phyloP scores from a whole-genome alignment of 2,329 filamentous ascomycete species.

The Juglanconis juglandina region DNA sequence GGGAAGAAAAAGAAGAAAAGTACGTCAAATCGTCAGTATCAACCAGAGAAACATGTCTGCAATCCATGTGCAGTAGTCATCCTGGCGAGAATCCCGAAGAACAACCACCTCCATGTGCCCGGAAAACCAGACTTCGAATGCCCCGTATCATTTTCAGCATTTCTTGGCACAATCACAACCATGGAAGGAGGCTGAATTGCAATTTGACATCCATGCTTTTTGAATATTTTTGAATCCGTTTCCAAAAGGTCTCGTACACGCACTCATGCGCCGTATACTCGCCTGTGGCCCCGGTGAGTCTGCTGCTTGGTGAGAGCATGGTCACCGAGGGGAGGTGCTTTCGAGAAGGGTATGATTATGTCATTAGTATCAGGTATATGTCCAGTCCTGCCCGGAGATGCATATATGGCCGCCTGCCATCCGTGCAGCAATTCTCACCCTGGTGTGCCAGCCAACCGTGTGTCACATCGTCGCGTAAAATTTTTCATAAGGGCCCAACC shows the following conservation, averaged over 20 bases:
- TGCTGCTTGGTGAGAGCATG: not conserved
- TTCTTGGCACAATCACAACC: conserved; percentile 98
- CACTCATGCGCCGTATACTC: not conserved
- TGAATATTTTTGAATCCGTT: not conserved
- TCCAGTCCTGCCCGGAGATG: conserved; percentile 5
- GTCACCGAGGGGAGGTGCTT: no score
- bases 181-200: conserved; percentile 75
- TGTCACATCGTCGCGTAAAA: conserved; percentile 14
- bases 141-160: conserved; percentile 73
- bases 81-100: conserved; percentile 14
- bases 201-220: conserved; percentile 99
- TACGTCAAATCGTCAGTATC: not conserved
- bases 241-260: not conserved
- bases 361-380: conserved; percentile 17
- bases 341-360: conserved; percentile 9
- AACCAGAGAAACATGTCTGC: conserved; percentile 26
- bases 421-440: not conserved
- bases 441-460: conserved; percentile 4
- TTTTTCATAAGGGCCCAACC: conserved; percentile 7
- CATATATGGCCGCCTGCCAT: conserved; percentile 1
- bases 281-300: not conserved
- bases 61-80: conserved; percentile 30
- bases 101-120: conserved; percentile 16
- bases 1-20: not conserved
- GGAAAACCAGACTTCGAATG: conserved; percentile 23